phyloP scores from a whole-genome alignment of 192 early-diverging fungal species.

The Tieghemiomyces parasiticus region DNA sequence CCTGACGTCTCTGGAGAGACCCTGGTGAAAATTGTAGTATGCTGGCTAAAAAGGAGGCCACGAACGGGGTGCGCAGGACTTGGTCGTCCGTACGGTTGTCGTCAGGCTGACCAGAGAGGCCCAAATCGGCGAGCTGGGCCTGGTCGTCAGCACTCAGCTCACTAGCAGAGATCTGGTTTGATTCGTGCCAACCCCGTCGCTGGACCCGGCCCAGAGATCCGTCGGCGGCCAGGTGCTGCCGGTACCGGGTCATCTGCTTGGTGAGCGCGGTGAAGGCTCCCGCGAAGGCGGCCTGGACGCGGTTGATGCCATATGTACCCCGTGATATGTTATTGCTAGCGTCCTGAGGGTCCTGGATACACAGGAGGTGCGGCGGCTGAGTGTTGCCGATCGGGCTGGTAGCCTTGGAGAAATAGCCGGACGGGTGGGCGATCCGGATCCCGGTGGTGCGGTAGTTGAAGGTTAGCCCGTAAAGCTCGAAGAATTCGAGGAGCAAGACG shows the following conservation, averaged over 20 bases:
- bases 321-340: constrained; percentile 34
- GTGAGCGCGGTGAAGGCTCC: constrained; percentile 30
- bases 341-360: constrained; percentile 40
- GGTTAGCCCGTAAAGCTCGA: constrained; percentile 75
- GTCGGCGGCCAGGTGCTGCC: constrained; percentile 12
- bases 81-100: too few relatives aligned
- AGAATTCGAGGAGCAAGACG: constrained; percentile 77
- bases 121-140: too few relatives aligned
- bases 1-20: too few relatives aligned
- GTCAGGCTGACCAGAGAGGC: too few relatives aligned
- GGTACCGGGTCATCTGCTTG: constrained; percentile 27
- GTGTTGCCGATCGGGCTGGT: constrained; percentile 14
- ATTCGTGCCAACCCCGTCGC: background rate
- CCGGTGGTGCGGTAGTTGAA: constrained; percentile 59
- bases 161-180: constrained; percentile 4
- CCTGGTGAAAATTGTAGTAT: too few relatives aligned
- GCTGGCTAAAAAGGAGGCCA: too few relatives aligned
- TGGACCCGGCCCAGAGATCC: background rate
- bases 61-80: too few relatives aligned
- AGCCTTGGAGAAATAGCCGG: constrained; percentile 34
- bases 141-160: too few relatives aligned
- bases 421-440: constrained; percentile 36
- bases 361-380: constrained; percentile 24
- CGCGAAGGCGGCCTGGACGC: constrained; percentile 26
- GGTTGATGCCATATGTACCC: constrained; percentile 26